These are phyloP conservation scores for Boletus rex-veris DNA, from an alignment of 768 basidiomycete species.

Conservation along the genomic window DNA sequence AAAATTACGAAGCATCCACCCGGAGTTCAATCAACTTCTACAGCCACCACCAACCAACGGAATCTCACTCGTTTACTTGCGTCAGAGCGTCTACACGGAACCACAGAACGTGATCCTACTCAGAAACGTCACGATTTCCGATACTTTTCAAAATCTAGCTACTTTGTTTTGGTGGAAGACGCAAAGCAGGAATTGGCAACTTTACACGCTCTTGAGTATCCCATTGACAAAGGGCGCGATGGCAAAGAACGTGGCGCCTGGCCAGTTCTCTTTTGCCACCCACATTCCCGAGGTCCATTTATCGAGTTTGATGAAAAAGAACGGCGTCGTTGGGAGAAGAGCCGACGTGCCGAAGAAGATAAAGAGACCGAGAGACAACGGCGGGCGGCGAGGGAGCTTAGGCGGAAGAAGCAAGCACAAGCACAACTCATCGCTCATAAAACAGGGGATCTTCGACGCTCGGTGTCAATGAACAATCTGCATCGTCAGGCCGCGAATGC, in stretches of 20 bases:
- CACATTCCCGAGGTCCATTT: slow-evolving; percentile 70
- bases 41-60: slow-evolving; percentile 36
- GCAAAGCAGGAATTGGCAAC: slow-evolving; percentile 79
- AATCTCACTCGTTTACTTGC: slow-evolving; percentile 64
- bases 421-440: slow-evolving; percentile 27
- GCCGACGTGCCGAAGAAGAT: slow-evolving; percentile 38
- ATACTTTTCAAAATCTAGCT: slow-evolving; percentile 75
- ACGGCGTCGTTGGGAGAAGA: slow-evolving; percentile 60
- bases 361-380: slow-evolving; percentile 34
- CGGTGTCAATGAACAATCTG: slow-evolving; percentile 75
- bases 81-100: slow-evolving; percentile 81
- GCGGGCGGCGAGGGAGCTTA: slow-evolving; percentile 25
- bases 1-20: slow-evolving; percentile 27
- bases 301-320: slow-evolving; percentile 73
- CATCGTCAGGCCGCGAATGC: slow-evolving; percentile 47
- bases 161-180: slow-evolving; percentile 92
- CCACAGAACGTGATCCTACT: slow-evolving; percentile 85
- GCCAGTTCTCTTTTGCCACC: slow-evolving; percentile 83
- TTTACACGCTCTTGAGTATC: slow-evolving; percentile 81
- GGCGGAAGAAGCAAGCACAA: slow-evolving; percentile 29
- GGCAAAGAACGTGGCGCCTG: slow-evolving; percentile 59
- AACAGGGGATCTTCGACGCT: slow-evolving; percentile 61
- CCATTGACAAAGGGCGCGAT: slow-evolving; percentile 49
- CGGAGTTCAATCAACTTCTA: slow-evolving; percentile 29
- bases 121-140: slow-evolving; percentile 84